phyloP scores from a whole-genome alignment of 73 alveolate genomes.

The Paramecium sonneborni region DNA sequence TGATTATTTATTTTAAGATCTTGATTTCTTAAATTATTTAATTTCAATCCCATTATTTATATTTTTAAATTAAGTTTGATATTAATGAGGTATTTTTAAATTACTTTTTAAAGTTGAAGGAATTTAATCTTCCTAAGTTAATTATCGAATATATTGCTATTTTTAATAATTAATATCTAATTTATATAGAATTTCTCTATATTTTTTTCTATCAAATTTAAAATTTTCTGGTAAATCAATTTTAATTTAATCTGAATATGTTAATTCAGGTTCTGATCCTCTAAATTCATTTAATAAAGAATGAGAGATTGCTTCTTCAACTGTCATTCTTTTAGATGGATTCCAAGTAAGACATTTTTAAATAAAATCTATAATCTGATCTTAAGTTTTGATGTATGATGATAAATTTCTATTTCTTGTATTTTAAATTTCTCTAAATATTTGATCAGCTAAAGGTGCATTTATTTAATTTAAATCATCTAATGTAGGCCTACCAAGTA shows the following conservation, averaged over 20 bases:
- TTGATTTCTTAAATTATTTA: not conserved
- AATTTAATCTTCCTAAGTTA: not conserved
- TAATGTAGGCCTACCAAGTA: constrained; percentile 88
- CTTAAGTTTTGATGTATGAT: constrained; percentile 68
- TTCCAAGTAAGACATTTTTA: constrained; percentile 80
- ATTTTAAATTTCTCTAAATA: constrained; percentile 17
- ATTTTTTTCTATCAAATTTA: constrained; percentile 18
- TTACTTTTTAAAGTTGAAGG: not conserved
- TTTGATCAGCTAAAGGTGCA: constrained; percentile 44
- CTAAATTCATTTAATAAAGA: constrained; percentile 67
- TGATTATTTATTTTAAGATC: not conserved
- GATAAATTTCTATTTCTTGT: constrained; percentile 62
- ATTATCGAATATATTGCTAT: not conserved
- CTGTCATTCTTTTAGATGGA: constrained; percentile 87
- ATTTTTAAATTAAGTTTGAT: not conserved
- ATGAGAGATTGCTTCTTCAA: constrained; percentile 91
- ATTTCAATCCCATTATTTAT: not conserved
- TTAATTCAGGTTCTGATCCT: constrained; percentile 41
- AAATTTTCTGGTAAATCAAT: not conserved
- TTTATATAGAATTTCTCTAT: constrained; percentile 5
- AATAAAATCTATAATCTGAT: constrained; percentile 75
- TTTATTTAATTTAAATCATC: constrained; percentile 70
- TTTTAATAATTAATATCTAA: constrained; percentile 12
- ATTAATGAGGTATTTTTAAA: not conserved
- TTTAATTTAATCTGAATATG: not conserved